Percentiles rank a stretch among this genome's conserved stretches.
Conservation (phyloP, 306 rosid genomes). For the Oemleria cerasiformis region DNA sequence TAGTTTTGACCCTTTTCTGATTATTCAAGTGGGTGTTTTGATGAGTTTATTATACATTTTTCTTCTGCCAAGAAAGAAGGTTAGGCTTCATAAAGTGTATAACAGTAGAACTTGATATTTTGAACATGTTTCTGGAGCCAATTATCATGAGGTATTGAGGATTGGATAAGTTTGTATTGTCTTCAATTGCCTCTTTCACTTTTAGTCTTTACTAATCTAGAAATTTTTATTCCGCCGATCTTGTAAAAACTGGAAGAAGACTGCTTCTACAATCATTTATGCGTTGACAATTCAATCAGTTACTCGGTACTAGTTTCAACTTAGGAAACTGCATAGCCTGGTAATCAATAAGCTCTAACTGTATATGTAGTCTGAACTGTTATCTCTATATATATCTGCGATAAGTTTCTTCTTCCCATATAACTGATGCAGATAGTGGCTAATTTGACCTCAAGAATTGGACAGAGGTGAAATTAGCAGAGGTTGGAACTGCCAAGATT, state of each 20-base stretch:
- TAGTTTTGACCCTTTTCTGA: background rate
- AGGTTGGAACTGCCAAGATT: conserved; percentile 20
- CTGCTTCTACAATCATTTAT: background rate
- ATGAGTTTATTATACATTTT: background rate
- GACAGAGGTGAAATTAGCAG: conserved; percentile 24
- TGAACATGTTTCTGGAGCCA: background rate
- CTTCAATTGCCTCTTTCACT: background rate
- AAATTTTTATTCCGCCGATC: conserved; percentile 17
- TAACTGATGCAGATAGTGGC: conserved; percentile 31
- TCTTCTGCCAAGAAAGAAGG: background rate
- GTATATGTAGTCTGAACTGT: conserved; percentile 27
- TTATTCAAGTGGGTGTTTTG: background rate
- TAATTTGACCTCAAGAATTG: conserved; percentile 25
- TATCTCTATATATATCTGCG: conserved; percentile 27
- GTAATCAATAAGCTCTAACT: background rate
- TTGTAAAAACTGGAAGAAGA: conserved; percentile 10
- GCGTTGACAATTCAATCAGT: background rate
- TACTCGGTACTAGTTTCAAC: conserved; percentile 20
- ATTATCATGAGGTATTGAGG: conserved; percentile 7
- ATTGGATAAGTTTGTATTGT: conserved; percentile 7
- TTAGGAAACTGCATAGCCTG: no score
- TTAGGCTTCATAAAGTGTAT: no score
- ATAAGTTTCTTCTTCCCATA: conserved; percentile 18
- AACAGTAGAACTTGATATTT: background rate
- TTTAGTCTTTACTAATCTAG: conserved; percentile 11